phyloP scores from a whole-genome alignment of 495 filamentous ascomycete species.

The Jackrogersella minutella region DNA sequence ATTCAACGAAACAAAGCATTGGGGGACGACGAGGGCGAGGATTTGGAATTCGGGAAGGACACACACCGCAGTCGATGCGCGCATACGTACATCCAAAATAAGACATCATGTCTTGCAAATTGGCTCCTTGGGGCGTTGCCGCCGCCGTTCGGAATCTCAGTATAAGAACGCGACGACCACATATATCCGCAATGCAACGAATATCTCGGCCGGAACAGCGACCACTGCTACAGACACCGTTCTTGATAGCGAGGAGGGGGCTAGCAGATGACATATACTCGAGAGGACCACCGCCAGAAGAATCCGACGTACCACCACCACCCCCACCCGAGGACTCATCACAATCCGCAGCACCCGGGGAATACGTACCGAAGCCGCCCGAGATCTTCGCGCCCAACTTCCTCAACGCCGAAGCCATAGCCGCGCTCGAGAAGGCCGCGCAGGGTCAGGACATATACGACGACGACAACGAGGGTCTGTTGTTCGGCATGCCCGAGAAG shows the following conservation, averaged over 20 bases:
- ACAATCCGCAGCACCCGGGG: not conserved
- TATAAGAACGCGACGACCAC: constrained; percentile 51
- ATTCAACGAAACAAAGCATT: constrained; percentile 7
- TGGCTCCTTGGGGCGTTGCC: constrained; percentile 54
- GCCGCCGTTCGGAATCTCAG: constrained; percentile 55
- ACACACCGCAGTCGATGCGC: constrained; percentile 10
- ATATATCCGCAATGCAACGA: constrained; percentile 20
- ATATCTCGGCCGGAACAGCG: not conserved
- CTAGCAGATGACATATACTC: constrained; percentile 29
- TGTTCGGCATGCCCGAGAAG: constrained; percentile 75
- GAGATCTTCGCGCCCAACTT: constrained; percentile 42
- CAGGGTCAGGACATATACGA: constrained; percentile 13
- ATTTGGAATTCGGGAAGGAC: constrained; percentile 10
- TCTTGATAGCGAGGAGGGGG: constrained; percentile 29
- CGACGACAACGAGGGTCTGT: constrained; percentile 63
- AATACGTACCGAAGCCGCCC: constrained; percentile 21
- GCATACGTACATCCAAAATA: constrained; percentile 7
- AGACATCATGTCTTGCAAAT: constrained; percentile 59
- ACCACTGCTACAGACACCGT: constrained; percentile 1
- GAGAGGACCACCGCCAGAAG: constrained; percentile 9
- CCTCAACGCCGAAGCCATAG: constrained; percentile 49
- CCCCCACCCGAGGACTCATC: not conserved
- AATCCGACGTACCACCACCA: not conserved
- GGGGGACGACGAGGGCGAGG: constrained; percentile 5
- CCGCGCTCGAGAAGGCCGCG: constrained; percentile 44